Base-by-base conservation (phyloP, 768 basidiomycete species). In the Tricholoma terreum region DNA sequence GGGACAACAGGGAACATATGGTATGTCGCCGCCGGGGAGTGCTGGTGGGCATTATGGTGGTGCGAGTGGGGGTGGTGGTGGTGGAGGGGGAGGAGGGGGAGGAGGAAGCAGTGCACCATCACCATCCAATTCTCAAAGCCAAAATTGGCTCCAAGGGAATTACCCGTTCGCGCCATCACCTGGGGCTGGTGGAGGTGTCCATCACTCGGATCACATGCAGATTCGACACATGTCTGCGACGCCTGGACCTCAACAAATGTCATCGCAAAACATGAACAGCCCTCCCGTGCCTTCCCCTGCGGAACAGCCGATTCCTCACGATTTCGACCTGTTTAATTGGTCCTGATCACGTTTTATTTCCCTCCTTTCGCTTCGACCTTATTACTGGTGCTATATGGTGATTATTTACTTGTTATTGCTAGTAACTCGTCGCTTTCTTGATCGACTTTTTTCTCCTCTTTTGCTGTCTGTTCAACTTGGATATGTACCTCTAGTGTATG, bases 261-360 rank as follows among this genome's bases (percentile, higher is more conserved):
- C 46, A 49, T 49, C 46, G 46, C 46, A 49, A 17, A 49, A 49
- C 27, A 31, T 49, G 46, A 49, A 31, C 30, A 48, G 46, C 15
- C 24, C 46, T 2, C 5, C 46, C 4, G 8, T 46, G 43, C 43
- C 43, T 24, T 46, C 46, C 6, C 46, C 27, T 31, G 38, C 66
- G 63, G 82, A 82, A 64, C 74, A 73, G 64, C 68, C 72, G 54
- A 73, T 76, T 35, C 54, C 71, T 52, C 75, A 67, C 63, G 85
- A 85, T 55, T 80, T 82, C 62, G 84, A 84, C 60, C 70, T 84
- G 59, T 83, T 85, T 68, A 83, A 81, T 66, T 86, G 85, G 81
- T 73, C 75, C 55, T 77, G 70, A 75, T 73, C 67, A 65, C 63
- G 52, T 59, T 52, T 56, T 54, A 50, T 49, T 40, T 57, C 15